Evolutionary conservation across 768 basidiomycete genomes (phyloP), one percentile per base, ranked within the genome.

Genomic region (Lactarius vividus): DNA sequence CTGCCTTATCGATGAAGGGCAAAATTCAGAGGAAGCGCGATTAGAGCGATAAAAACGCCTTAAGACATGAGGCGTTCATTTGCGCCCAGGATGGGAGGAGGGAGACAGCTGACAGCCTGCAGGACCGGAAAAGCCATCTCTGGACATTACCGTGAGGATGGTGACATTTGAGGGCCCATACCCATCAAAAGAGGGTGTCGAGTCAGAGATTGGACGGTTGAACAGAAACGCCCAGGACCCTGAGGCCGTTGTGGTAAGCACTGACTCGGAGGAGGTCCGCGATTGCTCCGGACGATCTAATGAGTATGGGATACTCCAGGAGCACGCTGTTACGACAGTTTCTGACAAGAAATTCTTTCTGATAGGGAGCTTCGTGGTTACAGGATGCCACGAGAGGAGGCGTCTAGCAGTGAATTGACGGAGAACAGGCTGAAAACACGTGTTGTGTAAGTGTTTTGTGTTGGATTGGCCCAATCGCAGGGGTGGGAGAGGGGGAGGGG

Each of bases 11-110:
- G 70, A 70, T 70, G 68, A 65, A 59, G 53, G 37, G 49, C 59
- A 62, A 69, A 59, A 68, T 56, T 61, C 59, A 68, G 53, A 16
- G 44, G 68, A 70, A 66, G 67, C 70, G 62, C 68, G 68, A 70
- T 70, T 68, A 57, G 63, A 62, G 59, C 63, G 70, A 70, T 70
- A 70, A 64, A 69, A 54, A 63, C 55, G 61, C 62, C 56, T 60
- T 61, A n/a, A 26, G 59, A 57, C 70, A 70, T 69, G 70, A 69
- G 68, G 68, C 67, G 57, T 70, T 70, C 70, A 70, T 70, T 63
- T 70, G 68, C 67, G 67, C 68, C 69, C 61, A 58, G 67, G 63
- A 70, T 61, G 67, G 67, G 64, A 66, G 64, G 59, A 66, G 67
- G 40, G 69, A 61, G 67, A 68, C 69, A 61, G 67, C 63, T 59